phyloP scores from a whole-genome alignment of 2,329 filamentous ascomycete genomes.

The Fusarium xylarioides region DNA sequence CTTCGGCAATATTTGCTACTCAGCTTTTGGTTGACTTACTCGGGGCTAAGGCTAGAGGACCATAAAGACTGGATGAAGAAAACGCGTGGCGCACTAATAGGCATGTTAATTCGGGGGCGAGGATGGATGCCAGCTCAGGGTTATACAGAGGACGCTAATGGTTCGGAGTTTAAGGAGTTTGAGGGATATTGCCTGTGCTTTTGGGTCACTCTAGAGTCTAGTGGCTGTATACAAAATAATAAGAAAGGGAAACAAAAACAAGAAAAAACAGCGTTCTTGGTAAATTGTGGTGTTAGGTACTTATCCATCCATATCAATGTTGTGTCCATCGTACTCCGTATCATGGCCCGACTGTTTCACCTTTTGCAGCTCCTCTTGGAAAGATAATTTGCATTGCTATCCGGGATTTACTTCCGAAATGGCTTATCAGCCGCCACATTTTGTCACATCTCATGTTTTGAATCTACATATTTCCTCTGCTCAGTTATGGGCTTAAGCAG shows the following conservation, averaged over 20 bases:
- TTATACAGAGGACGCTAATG: neutral
- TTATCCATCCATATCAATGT: neutral
- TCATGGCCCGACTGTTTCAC: neutral
- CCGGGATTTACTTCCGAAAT: neutral
- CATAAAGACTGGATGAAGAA: slow-evolving; percentile 14
- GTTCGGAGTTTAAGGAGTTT: slow-evolving; percentile 4
- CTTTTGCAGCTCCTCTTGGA: neutral
- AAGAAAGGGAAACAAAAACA: neutral
- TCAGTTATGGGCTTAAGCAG: neutral
- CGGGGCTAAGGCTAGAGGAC: slow-evolving; percentile 28
- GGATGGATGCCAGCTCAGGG: slow-evolving; percentile 11
- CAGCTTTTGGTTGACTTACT: slow-evolving; percentile 27
- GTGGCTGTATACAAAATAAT: slow-evolving; percentile 1
- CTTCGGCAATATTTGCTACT: slow-evolving; percentile 1
- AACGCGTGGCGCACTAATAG: slow-evolving; percentile 20
- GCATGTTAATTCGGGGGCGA: slow-evolving; percentile 13
- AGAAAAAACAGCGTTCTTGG: neutral
- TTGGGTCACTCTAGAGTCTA: neutral
- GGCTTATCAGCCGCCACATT: neutral
- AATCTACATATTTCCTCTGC: neutral
- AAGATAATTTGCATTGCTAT: neutral
- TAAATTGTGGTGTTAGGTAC: neutral
- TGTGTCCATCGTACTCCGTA: neutral
- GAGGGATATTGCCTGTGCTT: neutral
- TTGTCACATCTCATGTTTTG: neutral